Evolutionary conservation across 1,284 basidiomycete genomes (phyloP).

Genomic region (Ceratobasidium sp.): DNA sequence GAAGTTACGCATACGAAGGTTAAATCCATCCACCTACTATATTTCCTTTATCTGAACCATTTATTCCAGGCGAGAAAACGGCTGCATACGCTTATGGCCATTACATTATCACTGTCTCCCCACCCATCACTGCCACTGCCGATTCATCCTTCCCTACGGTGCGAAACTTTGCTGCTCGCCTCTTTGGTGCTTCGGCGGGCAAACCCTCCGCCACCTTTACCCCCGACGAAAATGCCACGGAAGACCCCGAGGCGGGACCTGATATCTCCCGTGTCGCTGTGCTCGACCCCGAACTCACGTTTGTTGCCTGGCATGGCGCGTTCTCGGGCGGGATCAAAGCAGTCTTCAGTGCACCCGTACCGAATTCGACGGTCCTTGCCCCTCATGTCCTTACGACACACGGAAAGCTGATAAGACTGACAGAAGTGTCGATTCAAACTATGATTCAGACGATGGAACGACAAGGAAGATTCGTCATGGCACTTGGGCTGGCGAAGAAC

Average conservation of each 20-base stretch:
- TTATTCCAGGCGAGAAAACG: slow-evolving; percentile 60
- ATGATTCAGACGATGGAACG: slow-evolving; percentile 41
- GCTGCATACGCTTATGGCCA: slow-evolving; percentile 77
- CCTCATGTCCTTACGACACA: slow-evolving; percentile 34
- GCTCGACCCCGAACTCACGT: slow-evolving; percentile 93
- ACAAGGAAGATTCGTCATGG: slow-evolving; percentile 38
- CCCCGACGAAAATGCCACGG: neutral
- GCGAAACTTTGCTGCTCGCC: slow-evolving; percentile 71
- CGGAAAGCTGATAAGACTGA: slow-evolving; percentile 25
- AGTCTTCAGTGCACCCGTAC: slow-evolving; percentile 64
- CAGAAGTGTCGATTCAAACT: slow-evolving; percentile 35
- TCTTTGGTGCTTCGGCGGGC: slow-evolving; percentile 30
- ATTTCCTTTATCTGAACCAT: too few relatives aligned
- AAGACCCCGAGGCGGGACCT: slow-evolving; percentile 56
- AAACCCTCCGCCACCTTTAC: neutral
- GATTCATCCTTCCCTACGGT: slow-evolving; percentile 77
- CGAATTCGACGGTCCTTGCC: slow-evolving; percentile 20
- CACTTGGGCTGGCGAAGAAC: slow-evolving; percentile 76
- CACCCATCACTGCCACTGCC: slow-evolving; percentile 77
- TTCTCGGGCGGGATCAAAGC: slow-evolving; percentile 83
- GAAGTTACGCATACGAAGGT: slow-evolving; percentile 87
- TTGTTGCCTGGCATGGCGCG: slow-evolving; percentile 83
- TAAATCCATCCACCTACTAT: too few relatives aligned
- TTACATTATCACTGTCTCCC: slow-evolving; percentile 90
- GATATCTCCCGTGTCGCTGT: slow-evolving; percentile 89